These are phyloP conservation scores for Schizochytrium sp. DNA, from an alignment of 108 stramenopile species.

Conservation along the genomic window DNA sequence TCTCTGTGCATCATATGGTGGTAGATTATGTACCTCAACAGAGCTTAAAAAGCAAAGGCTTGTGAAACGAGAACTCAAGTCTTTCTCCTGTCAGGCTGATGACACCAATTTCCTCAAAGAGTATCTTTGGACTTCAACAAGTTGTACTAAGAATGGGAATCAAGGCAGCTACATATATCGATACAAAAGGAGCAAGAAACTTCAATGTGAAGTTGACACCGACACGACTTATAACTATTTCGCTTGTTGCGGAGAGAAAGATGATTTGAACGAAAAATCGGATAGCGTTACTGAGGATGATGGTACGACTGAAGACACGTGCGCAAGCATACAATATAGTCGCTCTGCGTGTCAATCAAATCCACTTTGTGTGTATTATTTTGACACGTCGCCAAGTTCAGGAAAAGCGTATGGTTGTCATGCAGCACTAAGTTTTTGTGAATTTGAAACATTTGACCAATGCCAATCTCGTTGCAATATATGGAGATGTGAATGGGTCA, in stretches of 20 bases:
- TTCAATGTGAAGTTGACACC: not conserved
- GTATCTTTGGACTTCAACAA: constrained; percentile 4
- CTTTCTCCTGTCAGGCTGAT: not conserved
- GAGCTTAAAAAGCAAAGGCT: no score
- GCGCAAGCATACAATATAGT: not conserved
- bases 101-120: not conserved
- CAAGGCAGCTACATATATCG: not conserved
- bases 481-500: not conserved
- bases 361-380: not conserved
- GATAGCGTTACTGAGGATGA: no score
- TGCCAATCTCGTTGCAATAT: constrained; percentile 3
- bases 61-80: no score
- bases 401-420: not conserved
- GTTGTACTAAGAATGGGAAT: not conserved
- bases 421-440: not conserved
- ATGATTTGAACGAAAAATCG: not conserved
- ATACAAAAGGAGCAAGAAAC: not conserved
- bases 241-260: not conserved
- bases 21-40: no score
- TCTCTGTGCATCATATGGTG: no score
- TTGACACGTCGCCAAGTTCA: not conserved
- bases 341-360: not conserved
- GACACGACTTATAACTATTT: not conserved
- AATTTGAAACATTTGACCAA: not conserved
- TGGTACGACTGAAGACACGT: not conserved